Percentiles rank a stretch among this genome's conserved stretches.
Conservation (phyloP, 2,329 filamentous ascomycete species). For the Fusarium setosum region DNA sequence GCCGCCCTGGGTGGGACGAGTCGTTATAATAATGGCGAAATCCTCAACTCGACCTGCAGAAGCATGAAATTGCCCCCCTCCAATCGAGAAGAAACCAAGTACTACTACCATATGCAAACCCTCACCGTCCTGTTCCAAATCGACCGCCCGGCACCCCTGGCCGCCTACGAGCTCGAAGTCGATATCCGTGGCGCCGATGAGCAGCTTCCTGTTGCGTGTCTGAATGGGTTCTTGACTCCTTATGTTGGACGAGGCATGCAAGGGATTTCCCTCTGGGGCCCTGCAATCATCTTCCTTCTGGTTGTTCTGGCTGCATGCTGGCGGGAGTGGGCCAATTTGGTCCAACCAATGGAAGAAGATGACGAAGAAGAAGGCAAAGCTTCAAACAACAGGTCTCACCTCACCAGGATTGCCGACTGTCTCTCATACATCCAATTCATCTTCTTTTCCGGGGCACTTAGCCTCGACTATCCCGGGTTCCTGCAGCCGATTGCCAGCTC, state of each 20-base stretch:
- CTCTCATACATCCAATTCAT: conserved; percentile 82
- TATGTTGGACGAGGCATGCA: conserved; percentile 19
- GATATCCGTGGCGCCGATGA: conserved; percentile 27
- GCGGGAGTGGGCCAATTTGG: conserved; percentile 27
- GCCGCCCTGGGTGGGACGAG: conserved; percentile 26
- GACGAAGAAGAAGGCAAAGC: conserved; percentile 7
- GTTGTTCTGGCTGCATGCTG: conserved; percentile 31
- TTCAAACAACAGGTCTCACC: conserved; percentile 19
- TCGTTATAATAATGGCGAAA: conserved; percentile 24
- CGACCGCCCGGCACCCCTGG: conserved; percentile 22
- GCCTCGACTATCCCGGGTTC: conserved; percentile 79
- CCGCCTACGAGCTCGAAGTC: conserved; percentile 29
- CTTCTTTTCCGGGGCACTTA: conserved; percentile 75
- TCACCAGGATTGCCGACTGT: conserved; percentile 60
- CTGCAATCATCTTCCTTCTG: conserved; percentile 10
- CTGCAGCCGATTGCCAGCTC: conserved; percentile 77
- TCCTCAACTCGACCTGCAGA: conserved; percentile 32
- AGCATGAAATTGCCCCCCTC: background rate
- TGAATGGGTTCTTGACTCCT: conserved; percentile 30
- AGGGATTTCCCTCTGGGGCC: conserved; percentile 24
- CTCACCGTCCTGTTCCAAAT: conserved; percentile 44
- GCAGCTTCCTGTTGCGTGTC: conserved; percentile 22
- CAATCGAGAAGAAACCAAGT: background rate
- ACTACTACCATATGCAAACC: background rate
- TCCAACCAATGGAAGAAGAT: conserved; percentile 14